Percentiles rank a stretch among this genome's conserved stretches.
phyloP scores from a whole-genome alignment of 306 rosid species.

The Sindora glabra region DNA sequence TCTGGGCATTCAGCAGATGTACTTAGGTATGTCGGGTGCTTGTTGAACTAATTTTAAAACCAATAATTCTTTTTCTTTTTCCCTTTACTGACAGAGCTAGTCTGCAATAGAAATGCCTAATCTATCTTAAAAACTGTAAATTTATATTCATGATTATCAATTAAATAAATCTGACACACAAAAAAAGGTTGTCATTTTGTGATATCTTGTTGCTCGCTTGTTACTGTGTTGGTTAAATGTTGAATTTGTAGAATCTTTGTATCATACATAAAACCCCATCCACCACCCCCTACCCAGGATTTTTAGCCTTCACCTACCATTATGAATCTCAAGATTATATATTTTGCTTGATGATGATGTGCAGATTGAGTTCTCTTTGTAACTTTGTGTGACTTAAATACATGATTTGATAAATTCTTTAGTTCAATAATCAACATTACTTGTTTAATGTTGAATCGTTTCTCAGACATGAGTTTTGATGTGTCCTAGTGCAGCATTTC shows the following conservation, averaged over 20 bases:
- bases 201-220: background rate
- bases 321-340: background rate
- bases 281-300: background rate
- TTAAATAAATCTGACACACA: no score
- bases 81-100: background rate
- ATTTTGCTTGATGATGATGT: background rate
- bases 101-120: background rate
- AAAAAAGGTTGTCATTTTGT: no score
- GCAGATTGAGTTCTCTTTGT: background rate
- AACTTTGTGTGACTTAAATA: background rate
- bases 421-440: background rate
- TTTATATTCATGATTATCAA: no score
- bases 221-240: background rate
- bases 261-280: background rate
- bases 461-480: background rate
- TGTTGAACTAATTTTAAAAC: background rate
- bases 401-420: background rate
- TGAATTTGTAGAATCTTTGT: background rate
- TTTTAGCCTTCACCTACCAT: background rate
- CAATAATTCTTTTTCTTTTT: conserved; percentile 5
- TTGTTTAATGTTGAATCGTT: background rate
- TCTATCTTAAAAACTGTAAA: conserved; percentile 5
- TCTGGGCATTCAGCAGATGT: conserved; percentile 94
- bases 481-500: conserved; percentile 55
- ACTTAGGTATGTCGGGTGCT: conserved; percentile 49